Percentiles rank a stretch among this genome's conserved stretches.
phyloP scores from a whole-genome alignment of 2,329 filamentous ascomycete species.

The Diplodia seriata region DNA sequence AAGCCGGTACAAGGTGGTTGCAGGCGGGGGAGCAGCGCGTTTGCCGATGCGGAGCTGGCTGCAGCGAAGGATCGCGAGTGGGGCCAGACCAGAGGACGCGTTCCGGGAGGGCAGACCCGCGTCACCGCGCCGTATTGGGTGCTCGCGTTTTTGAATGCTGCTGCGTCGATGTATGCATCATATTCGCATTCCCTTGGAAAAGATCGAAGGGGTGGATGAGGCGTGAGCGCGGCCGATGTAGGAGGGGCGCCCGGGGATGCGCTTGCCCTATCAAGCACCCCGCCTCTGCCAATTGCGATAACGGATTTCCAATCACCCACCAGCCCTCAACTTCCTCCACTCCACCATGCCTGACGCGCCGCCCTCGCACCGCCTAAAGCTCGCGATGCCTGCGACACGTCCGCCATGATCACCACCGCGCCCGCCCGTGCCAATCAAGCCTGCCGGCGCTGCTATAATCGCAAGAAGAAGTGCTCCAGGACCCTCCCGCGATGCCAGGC shows the following conservation, averaged over 20 bases:
- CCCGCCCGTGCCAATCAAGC: constrained; percentile 22
- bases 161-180: too few species aligned
- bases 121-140: too few species aligned
- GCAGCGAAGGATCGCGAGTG: background rate
- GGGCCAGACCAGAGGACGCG: constrained; percentile 9
- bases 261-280: constrained; percentile 9
- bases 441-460: constrained; percentile 22
- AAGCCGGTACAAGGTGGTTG: constrained; percentile 10
- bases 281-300: constrained; percentile 27
- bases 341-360: background rate
- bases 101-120: background rate
- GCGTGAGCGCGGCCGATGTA: background rate
- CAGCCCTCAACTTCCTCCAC: background rate
- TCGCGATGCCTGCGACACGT: constrained; percentile 15
- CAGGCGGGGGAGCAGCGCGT: constrained; percentile 10
- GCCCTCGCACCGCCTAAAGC: background rate
- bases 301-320: constrained; percentile 21
- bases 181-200: too few species aligned
- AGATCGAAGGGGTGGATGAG: background rate
- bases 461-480: constrained; percentile 29
- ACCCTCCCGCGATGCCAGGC: constrained; percentile 21
- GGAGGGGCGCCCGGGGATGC: background rate
- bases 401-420: constrained; percentile 27
- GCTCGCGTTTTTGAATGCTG: too few species aligned
- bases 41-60: constrained; percentile 6